Evolutionary conservation across 495 filamentous ascomycete genomes (phyloP), one percentile per base, ranked within the genome.

Genomic region (Letharia columbiana): DNA sequence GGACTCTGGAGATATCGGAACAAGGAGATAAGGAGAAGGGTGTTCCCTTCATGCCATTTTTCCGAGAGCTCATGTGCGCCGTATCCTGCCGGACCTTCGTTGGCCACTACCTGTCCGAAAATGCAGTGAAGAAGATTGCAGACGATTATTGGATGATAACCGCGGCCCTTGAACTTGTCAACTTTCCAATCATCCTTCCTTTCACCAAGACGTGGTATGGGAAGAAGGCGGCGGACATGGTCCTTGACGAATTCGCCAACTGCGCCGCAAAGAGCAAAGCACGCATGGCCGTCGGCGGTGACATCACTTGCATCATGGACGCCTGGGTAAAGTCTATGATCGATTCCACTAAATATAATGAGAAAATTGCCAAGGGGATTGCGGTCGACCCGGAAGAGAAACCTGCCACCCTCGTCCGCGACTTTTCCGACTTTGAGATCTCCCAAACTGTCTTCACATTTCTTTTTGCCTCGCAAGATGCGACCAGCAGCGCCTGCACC

Each of bases 91-190:
- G 95, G 64, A 96, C 94, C 33, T 98, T 98, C 75, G 94, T 96
- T 62, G 95, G 95, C 39, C 88, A 96, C 78, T 97, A 98, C 78
- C 92, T 96, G 74, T 81, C 86, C 63, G 91, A 96, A 68, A 89
- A 89, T 71, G 85, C 87, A 58, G 85, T 96, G 68, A 92, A 96
- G 83, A 94, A 93, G 81, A 93, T 98, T 68, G 89, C 92, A 66
- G 90, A 97, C 74, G 92, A 98, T 76, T 98, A 94, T 77, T 98
- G 95, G 76, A 83, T 90, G 70, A 95, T 98, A 73, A 98, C 94
- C 20, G 95, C 89, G 57, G 94, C 94, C 11, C 85, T 98, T 66
- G 94, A 98, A 74, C 84, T 98, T 49, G 94, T 98, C 77, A 98
- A 98, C 80, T 98, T 98, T 83, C 94, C 94, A 45, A 89, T 98